Conservation (phyloP, 805 yeast species). For the Pichia occidentalis region DNA sequence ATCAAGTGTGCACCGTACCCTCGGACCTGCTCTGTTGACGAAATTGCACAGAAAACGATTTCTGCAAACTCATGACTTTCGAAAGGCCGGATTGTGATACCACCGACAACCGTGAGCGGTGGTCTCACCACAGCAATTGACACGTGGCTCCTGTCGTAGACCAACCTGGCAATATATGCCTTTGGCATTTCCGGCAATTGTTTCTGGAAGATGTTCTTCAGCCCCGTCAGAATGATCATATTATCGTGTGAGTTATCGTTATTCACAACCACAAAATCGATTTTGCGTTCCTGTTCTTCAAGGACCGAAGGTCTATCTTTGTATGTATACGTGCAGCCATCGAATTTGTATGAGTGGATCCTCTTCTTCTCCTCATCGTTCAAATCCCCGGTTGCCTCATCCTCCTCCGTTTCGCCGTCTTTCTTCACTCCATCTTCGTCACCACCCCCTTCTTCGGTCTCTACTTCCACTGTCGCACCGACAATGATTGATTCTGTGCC, state of each 20-base stretch:
- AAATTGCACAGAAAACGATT: conserved; percentile 96
- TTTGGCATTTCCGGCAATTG: conserved; percentile 99
- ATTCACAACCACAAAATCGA: conserved; percentile 93
- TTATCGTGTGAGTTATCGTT: conserved; percentile 85
- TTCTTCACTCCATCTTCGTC: conserved; percentile 15
- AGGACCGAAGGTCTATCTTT: conserved; percentile 91
- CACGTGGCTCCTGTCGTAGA: conserved; percentile 88
- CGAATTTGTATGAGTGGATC: conserved; percentile 49
- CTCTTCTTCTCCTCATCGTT: conserved; percentile 38
- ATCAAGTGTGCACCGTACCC: conserved; percentile 98
- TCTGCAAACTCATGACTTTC: conserved; percentile 90
- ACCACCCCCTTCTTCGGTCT: conserved; percentile 15
- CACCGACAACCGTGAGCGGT: conserved; percentile 95
- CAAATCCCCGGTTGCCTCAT: conserved; percentile 25
- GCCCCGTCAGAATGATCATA: conserved; percentile 87
- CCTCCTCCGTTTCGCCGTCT: conserved; percentile 7
- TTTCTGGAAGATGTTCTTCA: conserved; percentile 93
- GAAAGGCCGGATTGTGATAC: conserved; percentile 94
- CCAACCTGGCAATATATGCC: conserved; percentile 90
- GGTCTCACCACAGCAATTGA: conserved; percentile 95
- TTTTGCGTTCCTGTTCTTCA: conserved; percentile 88
- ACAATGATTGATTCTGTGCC: background rate
- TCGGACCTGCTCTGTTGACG: conserved; percentile 94
- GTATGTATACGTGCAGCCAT: conserved; percentile 74
- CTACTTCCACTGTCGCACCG: conserved; percentile 20